phyloP scores from a whole-genome alignment of 148 eudicot species.

The Chenopodium berlandieri region DNA sequence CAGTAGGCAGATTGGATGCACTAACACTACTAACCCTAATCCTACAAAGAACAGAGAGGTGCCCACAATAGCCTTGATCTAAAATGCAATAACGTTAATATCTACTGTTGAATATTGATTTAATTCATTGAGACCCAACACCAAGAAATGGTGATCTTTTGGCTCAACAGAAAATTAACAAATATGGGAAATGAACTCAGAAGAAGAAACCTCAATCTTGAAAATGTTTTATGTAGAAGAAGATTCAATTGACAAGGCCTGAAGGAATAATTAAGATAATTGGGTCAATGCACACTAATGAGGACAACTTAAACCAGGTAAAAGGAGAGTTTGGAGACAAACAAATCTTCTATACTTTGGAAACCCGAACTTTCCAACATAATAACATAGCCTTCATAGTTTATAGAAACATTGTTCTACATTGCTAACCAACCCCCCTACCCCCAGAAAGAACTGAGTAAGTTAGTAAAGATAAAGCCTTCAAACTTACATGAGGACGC shows the following conservation, averaged over 20 bases:
- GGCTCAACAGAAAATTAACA: background rate
- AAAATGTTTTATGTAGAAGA: background rate
- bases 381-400: background rate
- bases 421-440: background rate
- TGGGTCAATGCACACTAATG: background rate
- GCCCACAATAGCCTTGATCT: background rate
- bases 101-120: too few species aligned
- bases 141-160: background rate
- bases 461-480: background rate
- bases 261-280: background rate
- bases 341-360: background rate
- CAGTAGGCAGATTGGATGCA: background rate
- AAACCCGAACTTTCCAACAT: background rate
- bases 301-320: background rate
- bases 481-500: constrained; percentile 74
- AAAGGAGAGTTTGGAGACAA: background rate
- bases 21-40: background rate
- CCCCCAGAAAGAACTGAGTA: background rate
- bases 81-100: background rate
- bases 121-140: background rate
- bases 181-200: background rate
- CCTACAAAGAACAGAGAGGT: background rate
- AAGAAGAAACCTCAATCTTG: background rate
- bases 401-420: background rate
- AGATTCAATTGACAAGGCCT: background rate